Percentiles rank a stretch among this genome's conserved stretches.
Conservation (phyloP, 2,329 filamentous ascomycete genomes). For the Ophiocordyceps camponoti-rufipedis region DNA sequence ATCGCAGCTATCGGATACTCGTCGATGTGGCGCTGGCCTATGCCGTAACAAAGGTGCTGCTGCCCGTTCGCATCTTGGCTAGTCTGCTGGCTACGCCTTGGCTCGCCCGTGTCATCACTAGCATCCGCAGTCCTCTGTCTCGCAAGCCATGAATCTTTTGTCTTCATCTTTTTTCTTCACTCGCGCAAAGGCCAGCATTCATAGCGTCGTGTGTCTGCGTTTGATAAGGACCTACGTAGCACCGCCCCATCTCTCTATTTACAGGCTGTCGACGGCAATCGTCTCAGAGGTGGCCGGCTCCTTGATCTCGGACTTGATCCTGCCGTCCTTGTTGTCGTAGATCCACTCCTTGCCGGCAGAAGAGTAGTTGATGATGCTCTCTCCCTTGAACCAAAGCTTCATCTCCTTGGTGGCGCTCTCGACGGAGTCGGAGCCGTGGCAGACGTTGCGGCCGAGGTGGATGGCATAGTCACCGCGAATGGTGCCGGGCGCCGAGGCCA, state of each 20-base stretch:
- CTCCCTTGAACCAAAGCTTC: conserved; percentile 88
- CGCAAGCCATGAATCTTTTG: conserved; percentile 7
- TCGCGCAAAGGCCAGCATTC: background rate
- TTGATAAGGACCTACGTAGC: no score
- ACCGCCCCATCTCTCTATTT: background rate
- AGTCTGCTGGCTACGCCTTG: conserved; percentile 86
- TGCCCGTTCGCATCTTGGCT: conserved; percentile 57
- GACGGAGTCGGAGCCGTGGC: conserved; percentile 97
- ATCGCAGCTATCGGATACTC: conserved; percentile 35
- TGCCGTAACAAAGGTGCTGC: conserved; percentile 68
- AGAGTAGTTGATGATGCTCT: conserved; percentile 72
- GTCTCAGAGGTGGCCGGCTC: background rate
- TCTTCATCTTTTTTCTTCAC: background rate
- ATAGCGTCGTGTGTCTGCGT: background rate
- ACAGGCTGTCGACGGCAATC: conserved; percentile 1
- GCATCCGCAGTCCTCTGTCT: conserved; percentile 13
- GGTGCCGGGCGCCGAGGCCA: conserved; percentile 85
- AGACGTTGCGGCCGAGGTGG: conserved; percentile 82
- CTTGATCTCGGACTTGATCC: background rate
- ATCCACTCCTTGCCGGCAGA: conserved; percentile 71
- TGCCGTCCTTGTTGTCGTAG: conserved; percentile 64
- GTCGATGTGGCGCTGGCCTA: conserved; percentile 73
- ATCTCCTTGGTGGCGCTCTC: conserved; percentile 99
- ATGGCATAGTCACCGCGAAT: conserved; percentile 91
- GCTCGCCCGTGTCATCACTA: conserved; percentile 56